phyloP scores from a whole-genome alignment of 805 yeast genomes.

The Schizosaccharomyces lindneri region DNA sequence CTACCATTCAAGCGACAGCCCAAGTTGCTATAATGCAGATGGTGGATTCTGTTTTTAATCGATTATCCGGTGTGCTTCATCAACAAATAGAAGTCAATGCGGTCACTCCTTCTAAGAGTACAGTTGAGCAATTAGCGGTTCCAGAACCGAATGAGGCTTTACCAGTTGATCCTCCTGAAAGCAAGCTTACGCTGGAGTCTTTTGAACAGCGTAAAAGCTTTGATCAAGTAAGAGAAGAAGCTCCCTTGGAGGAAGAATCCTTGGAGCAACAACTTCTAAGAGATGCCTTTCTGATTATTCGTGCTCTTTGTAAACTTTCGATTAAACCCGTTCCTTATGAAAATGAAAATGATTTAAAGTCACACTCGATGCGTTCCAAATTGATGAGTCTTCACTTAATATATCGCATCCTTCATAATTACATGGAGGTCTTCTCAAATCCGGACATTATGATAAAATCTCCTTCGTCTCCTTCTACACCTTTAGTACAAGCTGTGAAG shows the following conservation, averaged over 20 bases:
- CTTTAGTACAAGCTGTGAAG: constrained; percentile 54
- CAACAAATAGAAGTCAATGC: not conserved
- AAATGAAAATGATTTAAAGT: constrained; percentile 36
- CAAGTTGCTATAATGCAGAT: constrained; percentile 88
- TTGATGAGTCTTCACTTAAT: constrained; percentile 67
- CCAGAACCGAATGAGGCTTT: constrained; percentile 2
- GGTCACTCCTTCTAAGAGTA: not conserved
- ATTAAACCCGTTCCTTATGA: constrained; percentile 31
- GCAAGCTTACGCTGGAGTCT: constrained; percentile 10
- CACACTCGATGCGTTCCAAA: constrained; percentile 82
- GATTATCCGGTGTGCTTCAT: constrained; percentile 18
- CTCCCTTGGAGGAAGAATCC: constrained; percentile 15
- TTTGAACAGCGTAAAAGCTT: constrained; percentile 12
- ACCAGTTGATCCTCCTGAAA: constrained; percentile 4
- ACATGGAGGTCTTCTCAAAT: constrained; percentile 54
- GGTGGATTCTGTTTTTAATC: constrained; percentile 61
- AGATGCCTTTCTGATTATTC: constrained; percentile 76
- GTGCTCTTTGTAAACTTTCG: constrained; percentile 86
- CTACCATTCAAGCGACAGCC: constrained; percentile 75
- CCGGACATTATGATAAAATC: constrained; percentile 14
- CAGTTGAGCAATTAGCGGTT: constrained; percentile 1
- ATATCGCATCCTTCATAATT: constrained; percentile 63
- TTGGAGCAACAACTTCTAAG: constrained; percentile 42
- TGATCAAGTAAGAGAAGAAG: constrained; percentile 1
- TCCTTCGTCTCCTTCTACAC: constrained; percentile 19